Conservation (phyloP, 768 basidiomycete genomes). For the Auriscalpium vulgare region DNA sequence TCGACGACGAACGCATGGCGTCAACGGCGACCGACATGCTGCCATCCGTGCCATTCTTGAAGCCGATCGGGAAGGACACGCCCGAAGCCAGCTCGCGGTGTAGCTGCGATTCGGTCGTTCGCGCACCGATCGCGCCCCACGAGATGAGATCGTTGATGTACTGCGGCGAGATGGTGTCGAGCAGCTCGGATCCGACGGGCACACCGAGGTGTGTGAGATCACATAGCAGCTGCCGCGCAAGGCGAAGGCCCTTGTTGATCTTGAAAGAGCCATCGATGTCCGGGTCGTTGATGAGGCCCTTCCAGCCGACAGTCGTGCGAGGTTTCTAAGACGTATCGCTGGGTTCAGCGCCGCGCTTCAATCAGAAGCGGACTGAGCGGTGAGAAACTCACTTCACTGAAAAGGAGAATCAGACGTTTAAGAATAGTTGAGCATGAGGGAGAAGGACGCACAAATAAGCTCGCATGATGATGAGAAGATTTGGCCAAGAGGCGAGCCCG, state of each 20-base stretch:
- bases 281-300: conserved; percentile 92
- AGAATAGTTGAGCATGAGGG: conserved; percentile 5
- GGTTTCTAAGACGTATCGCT: conserved; percentile 58
- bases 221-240: conserved; percentile 81
- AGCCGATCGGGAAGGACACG: conserved; percentile 95
- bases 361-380: neutral
- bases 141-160: conserved; percentile 77
- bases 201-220: conserved; percentile 86
- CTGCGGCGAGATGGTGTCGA: conserved; percentile 81
- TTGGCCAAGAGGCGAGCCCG: conserved; percentile 58
- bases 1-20: conserved; percentile 87
- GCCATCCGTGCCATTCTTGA: conserved; percentile 99
- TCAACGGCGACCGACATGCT: conserved; percentile 86
- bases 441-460: conserved; percentile 81
- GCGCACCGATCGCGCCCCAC: conserved; percentile 95
- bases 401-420: neutral
- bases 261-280: conserved; percentile 91
- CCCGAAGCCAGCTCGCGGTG: conserved; percentile 95
- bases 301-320: conserved; percentile 95
- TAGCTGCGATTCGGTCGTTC: conserved; percentile 95
- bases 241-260: conserved; percentile 94
- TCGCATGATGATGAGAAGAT: conserved; percentile 90
- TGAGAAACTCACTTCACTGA: conserved; percentile 30
- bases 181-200: conserved; percentile 90
- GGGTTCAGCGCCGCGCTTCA: neutral